phyloP scores from a whole-genome alignment of 2,329 filamentous ascomycete species.

The Xylaria multiplex region DNA sequence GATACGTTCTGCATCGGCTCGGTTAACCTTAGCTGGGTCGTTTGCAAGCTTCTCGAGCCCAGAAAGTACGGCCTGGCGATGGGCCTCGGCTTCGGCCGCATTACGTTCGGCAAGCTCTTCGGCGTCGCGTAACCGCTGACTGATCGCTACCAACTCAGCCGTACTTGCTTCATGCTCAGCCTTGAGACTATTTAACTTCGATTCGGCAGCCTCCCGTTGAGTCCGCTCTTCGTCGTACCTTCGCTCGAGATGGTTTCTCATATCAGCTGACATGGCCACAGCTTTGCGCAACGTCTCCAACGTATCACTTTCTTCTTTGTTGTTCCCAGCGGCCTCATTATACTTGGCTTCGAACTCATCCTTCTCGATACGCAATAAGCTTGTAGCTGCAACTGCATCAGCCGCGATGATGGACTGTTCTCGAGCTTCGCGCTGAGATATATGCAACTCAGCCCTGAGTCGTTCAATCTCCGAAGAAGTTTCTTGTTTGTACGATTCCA shows the following conservation, averaged over 20 bases:
- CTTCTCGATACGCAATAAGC: constrained; percentile 87
- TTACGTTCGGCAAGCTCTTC: constrained; percentile 90
- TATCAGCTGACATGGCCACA: constrained; percentile 80
- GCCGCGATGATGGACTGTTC: constrained; percentile 82
- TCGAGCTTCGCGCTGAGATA: constrained; percentile 78
- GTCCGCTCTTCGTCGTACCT: constrained; percentile 84
- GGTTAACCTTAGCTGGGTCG: constrained; percentile 59
- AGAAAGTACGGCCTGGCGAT: constrained; percentile 82
- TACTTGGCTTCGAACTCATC: constrained; percentile 77
- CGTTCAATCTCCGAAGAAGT: constrained; percentile 86
- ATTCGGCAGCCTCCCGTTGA: constrained; percentile 78
- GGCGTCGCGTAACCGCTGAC: constrained; percentile 80
- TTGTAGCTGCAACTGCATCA: constrained; percentile 78
- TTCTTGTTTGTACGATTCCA: constrained; percentile 85
- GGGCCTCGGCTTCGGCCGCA: constrained; percentile 85
- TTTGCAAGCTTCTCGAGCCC: constrained; percentile 80
- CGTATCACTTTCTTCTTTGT: constrained; percentile 75
- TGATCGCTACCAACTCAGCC: constrained; percentile 78
- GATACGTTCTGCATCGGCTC: constrained; percentile 72
- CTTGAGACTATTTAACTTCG: constrained; percentile 79
- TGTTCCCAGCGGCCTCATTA: constrained; percentile 71
- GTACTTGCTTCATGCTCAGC: constrained; percentile 84
- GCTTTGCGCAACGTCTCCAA: constrained; percentile 81
- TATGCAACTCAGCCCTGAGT: constrained; percentile 84
- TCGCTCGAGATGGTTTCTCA: constrained; percentile 78